Conservation (phyloP, 805 yeast genomes). For the Tetrapisispora taiwanensis region DNA sequence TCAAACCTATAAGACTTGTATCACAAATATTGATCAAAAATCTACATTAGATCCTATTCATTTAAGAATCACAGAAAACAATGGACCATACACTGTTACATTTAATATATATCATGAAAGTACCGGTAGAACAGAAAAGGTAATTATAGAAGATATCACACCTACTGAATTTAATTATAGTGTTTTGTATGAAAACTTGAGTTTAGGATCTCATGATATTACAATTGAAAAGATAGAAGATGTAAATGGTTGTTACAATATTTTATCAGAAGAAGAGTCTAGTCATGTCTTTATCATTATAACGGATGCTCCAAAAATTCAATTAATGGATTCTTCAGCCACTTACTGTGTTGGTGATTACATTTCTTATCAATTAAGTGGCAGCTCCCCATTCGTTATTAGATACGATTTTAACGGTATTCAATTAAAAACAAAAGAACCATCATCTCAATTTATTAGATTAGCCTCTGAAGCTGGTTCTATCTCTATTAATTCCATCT, state of each 20-base stretch:
- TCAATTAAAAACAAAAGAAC: constrained; percentile 46
- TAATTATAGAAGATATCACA: constrained; percentile 37
- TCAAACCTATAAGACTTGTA: constrained; percentile 42
- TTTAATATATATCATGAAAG: constrained; percentile 52
- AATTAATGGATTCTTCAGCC: constrained; percentile 31
- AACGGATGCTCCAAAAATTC: constrained; percentile 68
- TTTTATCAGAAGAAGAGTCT: constrained; percentile 30
- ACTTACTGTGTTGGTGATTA: constrained; percentile 91
- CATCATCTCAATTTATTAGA: constrained; percentile 44
- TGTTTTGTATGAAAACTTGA: constrained; percentile 41
- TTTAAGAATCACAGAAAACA: constrained; percentile 42
- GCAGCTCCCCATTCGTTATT: constrained; percentile 70
- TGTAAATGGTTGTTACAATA: constrained; percentile 55
- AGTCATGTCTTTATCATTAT: constrained; percentile 47
- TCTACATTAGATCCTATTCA: constrained; percentile 41
- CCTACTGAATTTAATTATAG: constrained; percentile 30
- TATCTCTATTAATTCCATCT: constrained; percentile 52
- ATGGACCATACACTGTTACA: constrained; percentile 50
- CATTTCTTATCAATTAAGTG: constrained; percentile 63
- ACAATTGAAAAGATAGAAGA: constrained; percentile 52
- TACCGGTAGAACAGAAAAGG: constrained; percentile 41
- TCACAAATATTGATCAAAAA: constrained; percentile 29
- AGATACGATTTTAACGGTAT: constrained; percentile 62
- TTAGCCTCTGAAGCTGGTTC: constrained; percentile 78
- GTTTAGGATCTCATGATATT: constrained; percentile 63